These are phyloP conservation scores for Collariella sp. DNA, from an alignment of 495 filamentous ascomycete genomes.

Conservation along the genomic window DNA sequence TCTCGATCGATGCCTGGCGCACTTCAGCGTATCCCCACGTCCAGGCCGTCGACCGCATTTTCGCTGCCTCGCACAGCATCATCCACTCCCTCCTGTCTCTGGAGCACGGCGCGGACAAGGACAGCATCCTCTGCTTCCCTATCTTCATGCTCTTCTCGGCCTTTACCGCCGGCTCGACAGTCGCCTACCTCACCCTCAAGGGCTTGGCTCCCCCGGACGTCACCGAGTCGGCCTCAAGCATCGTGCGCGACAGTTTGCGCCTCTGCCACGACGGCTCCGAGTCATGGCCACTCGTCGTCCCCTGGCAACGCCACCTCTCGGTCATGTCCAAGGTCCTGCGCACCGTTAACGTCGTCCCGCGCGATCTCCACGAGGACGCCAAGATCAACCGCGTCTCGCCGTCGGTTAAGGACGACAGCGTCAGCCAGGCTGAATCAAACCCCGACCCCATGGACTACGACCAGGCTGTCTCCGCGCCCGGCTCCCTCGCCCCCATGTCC, in stretches of 20 bases:
- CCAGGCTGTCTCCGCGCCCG: conserved; percentile 19
- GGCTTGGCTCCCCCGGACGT: conserved; percentile 38
- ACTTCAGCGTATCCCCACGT: conserved; percentile 29
- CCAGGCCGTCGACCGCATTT: conserved; percentile 38
- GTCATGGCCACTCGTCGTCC: conserved; percentile 42
- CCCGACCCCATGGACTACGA: conserved; percentile 42
- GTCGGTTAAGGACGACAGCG: conserved; percentile 39
- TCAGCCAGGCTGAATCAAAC: conserved; percentile 37
- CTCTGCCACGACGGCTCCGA: conserved; percentile 41
- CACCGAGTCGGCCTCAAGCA: conserved; percentile 37
- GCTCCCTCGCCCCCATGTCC: conserved; percentile 16
- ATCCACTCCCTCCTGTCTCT: conserved; percentile 38
- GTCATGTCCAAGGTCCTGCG: conserved; percentile 44
- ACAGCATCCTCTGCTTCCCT: conserved; percentile 41
- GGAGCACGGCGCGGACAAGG: conserved; percentile 41
- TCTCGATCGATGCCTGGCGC: conserved; percentile 40
- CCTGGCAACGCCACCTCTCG: conserved; percentile 42
- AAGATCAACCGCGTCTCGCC: conserved; percentile 23
- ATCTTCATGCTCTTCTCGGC: conserved; percentile 46
- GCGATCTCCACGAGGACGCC: conserved; percentile 22
- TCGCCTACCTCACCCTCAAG: conserved; percentile 44
- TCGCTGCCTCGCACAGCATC: conserved; percentile 43
- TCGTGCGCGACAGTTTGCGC: conserved; percentile 42
- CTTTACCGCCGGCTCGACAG: conserved; percentile 43
- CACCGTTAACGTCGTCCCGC: conserved; percentile 27